A percentile compares a stretch with the other conserved stretches of the same genome.
phyloP scores from a whole-genome alignment of 2,329 filamentous ascomycete species.

The Phaeosphaeriaceae sp. region DNA sequence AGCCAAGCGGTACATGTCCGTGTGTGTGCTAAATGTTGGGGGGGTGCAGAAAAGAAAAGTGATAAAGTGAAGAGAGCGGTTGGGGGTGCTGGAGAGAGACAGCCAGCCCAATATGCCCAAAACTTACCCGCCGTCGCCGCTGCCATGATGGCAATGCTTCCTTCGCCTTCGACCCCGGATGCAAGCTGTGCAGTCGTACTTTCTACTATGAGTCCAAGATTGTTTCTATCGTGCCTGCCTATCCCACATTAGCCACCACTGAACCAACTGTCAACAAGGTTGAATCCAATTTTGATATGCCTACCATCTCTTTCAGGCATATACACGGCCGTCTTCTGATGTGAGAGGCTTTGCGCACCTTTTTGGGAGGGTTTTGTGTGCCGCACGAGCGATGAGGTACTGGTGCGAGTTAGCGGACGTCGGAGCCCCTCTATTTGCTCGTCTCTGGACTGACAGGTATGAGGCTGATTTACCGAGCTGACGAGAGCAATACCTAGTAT shows the following conservation, averaged over 20 bases:
- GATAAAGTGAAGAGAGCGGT: conserved; percentile 25
- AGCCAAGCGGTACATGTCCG: conserved; percentile 21
- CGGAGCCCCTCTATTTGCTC: conserved; percentile 37
- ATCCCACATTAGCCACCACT: conserved; percentile 27
- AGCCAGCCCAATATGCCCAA: conserved; percentile 27
- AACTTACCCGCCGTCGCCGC: conserved; percentile 51
- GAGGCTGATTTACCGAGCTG: conserved; percentile 13
- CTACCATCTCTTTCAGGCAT: neutral
- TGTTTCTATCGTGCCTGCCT: conserved; percentile 18
- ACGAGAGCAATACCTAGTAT: conserved; percentile 15
- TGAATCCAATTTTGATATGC: neutral
- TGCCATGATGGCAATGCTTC: conserved; percentile 45
- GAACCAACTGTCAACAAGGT: conserved; percentile 1
- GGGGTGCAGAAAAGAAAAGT: conserved; percentile 29
- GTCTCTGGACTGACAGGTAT: conserved; percentile 33
- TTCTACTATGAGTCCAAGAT: conserved; percentile 18
- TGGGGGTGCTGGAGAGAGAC: too few relatives aligned
- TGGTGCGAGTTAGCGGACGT: conserved; percentile 43
- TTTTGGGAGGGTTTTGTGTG: conserved; percentile 36
- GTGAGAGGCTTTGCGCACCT: conserved; percentile 36
- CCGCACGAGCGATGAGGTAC: conserved; percentile 32
- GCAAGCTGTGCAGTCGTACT: conserved; percentile 12
- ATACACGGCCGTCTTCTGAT: conserved; percentile 12
- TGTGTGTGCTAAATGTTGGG: too few relatives aligned
- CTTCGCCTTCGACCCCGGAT: conserved; percentile 26